Conservation (phyloP, 2,329 filamentous ascomycete species). For the Arthrobotrys megalospora region DNA sequence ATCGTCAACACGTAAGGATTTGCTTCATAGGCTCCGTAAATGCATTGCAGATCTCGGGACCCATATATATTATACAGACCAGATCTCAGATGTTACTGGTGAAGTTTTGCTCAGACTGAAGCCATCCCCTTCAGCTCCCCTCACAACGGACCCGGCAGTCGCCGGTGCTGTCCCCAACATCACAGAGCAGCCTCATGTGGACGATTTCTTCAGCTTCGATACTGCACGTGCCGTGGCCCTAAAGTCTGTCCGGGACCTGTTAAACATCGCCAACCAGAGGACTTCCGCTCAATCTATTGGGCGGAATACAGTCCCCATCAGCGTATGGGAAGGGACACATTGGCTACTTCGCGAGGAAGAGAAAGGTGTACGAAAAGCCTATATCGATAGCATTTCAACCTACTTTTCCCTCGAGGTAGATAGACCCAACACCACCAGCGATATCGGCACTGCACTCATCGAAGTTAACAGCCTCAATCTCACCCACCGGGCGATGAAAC, state of each 20-base stretch:
- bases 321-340: slow-evolving; percentile 96
- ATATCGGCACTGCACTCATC: slow-evolving; percentile 70
- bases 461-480: slow-evolving; percentile 65
- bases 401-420: slow-evolving; percentile 78
- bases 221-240: slow-evolving; percentile 78
- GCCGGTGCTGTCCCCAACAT: slow-evolving; percentile 71
- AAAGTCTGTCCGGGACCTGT: slow-evolving; percentile 83
- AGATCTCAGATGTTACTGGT: slow-evolving; percentile 93
- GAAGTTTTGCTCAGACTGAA: slow-evolving; percentile 84
- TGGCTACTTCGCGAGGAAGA: slow-evolving; percentile 89
- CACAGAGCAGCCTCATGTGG: slow-evolving; percentile 72
- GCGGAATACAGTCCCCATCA: slow-evolving; percentile 81
- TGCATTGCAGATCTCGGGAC: slow-evolving; percentile 93
- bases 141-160: slow-evolving; percentile 70
- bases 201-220: slow-evolving; percentile 76
- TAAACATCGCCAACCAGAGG: slow-evolving; percentile 83
- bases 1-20: slow-evolving; percentile 72
- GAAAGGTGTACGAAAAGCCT: slow-evolving; percentile 83
- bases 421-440: slow-evolving; percentile 77
- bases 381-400: slow-evolving; percentile 83
- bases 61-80: slow-evolving; percentile 96
- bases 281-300: slow-evolving; percentile 75
- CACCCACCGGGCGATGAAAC: slow-evolving; percentile 66
- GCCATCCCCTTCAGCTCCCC: slow-evolving; percentile 71
- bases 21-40: slow-evolving; percentile 80